Conservation (phyloP, 768 basidiomycete species). For the Phlebiopsis flavidoalba region DNA sequence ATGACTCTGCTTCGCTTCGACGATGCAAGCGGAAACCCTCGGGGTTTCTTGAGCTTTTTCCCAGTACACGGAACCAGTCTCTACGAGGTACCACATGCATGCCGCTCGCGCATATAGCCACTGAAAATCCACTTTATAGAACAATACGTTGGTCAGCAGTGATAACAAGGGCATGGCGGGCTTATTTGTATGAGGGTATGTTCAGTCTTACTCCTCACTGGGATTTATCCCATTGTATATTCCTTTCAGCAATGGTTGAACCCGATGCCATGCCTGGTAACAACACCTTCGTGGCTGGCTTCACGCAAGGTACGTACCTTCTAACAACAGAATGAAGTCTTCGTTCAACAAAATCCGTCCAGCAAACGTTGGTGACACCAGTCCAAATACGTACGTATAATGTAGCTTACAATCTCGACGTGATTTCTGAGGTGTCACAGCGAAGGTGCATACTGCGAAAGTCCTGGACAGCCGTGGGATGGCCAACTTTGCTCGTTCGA, state of each 20-base stretch:
- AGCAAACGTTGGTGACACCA: conserved; percentile 83
- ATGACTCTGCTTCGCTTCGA: conserved; percentile 65
- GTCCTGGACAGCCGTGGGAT: conserved; percentile 62
- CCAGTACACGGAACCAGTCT: conserved; percentile 77
- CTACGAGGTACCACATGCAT: conserved; percentile 48
- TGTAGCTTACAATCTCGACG: not conserved
- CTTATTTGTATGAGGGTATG: conserved; percentile 70
- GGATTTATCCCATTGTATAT: not conserved
- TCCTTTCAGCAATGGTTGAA: conserved; percentile 48
- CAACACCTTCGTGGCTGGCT: conserved; percentile 67
- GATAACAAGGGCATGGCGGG: conserved; percentile 90
- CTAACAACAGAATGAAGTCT: not conserved
- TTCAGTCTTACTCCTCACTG: not conserved
- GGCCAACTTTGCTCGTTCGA: conserved; percentile 66
- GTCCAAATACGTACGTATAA: conserved; percentile 65
- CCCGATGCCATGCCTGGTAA: conserved; percentile 65
- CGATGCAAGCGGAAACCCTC: conserved; percentile 48
- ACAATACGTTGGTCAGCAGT: conserved; percentile 74
- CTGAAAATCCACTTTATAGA: conserved; percentile 33
- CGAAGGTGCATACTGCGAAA: conserved; percentile 72
- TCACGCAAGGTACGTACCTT: conserved; percentile 55
- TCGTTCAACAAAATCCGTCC: conserved; percentile 1
- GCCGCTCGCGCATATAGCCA: not conserved
- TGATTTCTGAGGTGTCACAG: conserved; percentile 24
- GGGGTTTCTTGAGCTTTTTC: conserved; percentile 71